These are phyloP conservation scores for Helotiales sp. DNA, from an alignment of 2,329 filamentous ascomycete species.

Conservation along the genomic window DNA sequence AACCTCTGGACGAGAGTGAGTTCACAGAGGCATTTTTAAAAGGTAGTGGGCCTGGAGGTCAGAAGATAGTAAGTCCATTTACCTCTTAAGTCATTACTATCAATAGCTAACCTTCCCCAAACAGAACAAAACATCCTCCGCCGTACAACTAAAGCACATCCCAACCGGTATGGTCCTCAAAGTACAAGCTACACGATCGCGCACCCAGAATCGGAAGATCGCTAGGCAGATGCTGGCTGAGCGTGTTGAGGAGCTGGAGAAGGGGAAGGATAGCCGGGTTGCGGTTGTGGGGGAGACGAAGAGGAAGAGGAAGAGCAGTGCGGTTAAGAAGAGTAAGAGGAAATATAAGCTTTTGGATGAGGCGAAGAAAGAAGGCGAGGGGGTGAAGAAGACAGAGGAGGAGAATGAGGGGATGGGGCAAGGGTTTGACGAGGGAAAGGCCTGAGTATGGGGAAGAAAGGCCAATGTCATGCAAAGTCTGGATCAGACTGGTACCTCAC, in stretches of 20 bases:
- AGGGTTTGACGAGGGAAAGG: background rate
- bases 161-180: constrained; percentile 94
- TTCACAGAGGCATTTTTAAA: constrained; percentile 87
- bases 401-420: background rate
- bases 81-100: too few relatives aligned
- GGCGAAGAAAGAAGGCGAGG: constrained; percentile 25
- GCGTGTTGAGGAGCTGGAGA: constrained; percentile 67
- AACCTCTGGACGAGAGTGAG: constrained; percentile 74
- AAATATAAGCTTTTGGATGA: constrained; percentile 70
- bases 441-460: background rate
- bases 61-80: constrained; percentile 76
- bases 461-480: too few relatives aligned
- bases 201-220: constrained; percentile 84
- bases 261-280: constrained; percentile 71
- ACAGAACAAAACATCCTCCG: constrained; percentile 94
- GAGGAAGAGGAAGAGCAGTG: constrained; percentile 74
- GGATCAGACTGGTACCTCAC: too few relatives aligned
- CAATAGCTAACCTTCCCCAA: too few relatives aligned
- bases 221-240: constrained; percentile 70
- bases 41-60: constrained; percentile 89
- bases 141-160: constrained; percentile 88
- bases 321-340: constrained; percentile 78
- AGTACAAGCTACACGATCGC: constrained; percentile 87
- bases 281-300: constrained; percentile 67
- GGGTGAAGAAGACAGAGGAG: background rate